Evolutionary conservation across 768 basidiomycete genomes (phyloP).

Genomic region (Trametes villosa): DNA sequence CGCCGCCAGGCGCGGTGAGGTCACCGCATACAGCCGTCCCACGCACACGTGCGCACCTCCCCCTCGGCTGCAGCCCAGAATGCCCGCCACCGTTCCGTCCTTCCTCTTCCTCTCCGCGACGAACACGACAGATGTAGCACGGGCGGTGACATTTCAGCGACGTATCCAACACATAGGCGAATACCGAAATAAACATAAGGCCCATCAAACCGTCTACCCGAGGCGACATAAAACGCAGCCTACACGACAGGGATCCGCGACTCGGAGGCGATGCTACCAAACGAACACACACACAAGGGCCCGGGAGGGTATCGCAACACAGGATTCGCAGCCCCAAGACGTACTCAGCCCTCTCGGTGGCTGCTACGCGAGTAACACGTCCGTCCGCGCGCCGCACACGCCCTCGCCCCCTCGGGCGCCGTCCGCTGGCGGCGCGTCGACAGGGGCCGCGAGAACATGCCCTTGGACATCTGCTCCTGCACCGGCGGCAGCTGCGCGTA

Average conservation of each 20-base stretch:
- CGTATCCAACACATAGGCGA: too few species aligned
- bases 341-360: conserved; percentile 15
- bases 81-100: too few species aligned
- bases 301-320: conserved; percentile 9
- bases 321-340: background rate
- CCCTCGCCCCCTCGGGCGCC: conserved; percentile 4
- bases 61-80: too few species aligned
- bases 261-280: background rate
- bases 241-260: background rate
- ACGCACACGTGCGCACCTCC: conserved; percentile 16
- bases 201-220: too few species aligned
- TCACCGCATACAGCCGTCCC: conserved; percentile 25
- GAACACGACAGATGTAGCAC: too few species aligned
- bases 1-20: conserved; percentile 19
- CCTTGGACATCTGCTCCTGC: conserved; percentile 49
- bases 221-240: background rate
- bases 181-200: too few species aligned
- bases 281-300: background rate
- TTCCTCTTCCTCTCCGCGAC: too few species aligned
- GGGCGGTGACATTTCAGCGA: too few species aligned
- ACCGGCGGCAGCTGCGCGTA: conserved; percentile 49
- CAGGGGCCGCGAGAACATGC: conserved; percentile 46
- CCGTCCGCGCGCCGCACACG: conserved; percentile 13
- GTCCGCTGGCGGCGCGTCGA: conserved; percentile 17
- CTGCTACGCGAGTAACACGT: conserved; percentile 18